Percentiles rank a stretch among this genome's conserved stretches.
Conservation (phyloP, 108 stramenopile species). For the Fistulifera solaris region DNA sequence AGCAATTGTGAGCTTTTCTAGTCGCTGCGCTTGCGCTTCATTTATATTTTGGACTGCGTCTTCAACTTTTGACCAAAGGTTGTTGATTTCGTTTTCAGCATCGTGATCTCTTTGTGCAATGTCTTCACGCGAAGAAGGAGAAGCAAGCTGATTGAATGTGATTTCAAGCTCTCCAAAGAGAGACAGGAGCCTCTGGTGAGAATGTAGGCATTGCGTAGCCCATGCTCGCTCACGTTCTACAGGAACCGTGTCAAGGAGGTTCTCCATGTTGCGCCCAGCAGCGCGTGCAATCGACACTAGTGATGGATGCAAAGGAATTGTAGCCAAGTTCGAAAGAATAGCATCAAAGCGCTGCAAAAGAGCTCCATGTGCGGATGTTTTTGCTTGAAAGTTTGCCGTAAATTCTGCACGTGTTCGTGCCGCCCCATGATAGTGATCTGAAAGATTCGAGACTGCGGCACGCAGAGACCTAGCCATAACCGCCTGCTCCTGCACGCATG, state of each 20-base stretch:
- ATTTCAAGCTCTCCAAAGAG: constrained; percentile 51
- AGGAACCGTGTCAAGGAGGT: constrained; percentile 77
- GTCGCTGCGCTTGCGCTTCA: constrained; percentile 45
- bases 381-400: constrained; percentile 38
- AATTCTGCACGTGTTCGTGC: constrained; percentile 59
- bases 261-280: constrained; percentile 70
- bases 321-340: constrained; percentile 37
- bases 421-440: constrained; percentile 68
- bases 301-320: constrained; percentile 51
- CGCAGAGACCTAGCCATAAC: constrained; percentile 68
- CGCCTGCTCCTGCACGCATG: constrained; percentile 71
- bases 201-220: constrained; percentile 62
- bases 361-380: constrained; percentile 31
- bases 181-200: constrained; percentile 49
- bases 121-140: constrained; percentile 48
- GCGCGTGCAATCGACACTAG: constrained; percentile 60
- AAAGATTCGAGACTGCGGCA: constrained; percentile 78
- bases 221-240: constrained; percentile 68
- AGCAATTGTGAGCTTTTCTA: constrained; percentile 46
- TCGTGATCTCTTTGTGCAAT: constrained; percentile 44
- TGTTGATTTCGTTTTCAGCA: constrained; percentile 52
- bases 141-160: constrained; percentile 49
- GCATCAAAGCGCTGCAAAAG: constrained; percentile 59
- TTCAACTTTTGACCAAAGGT: constrained; percentile 44
- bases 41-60: constrained; percentile 37